These are phyloP conservation scores for Euryodendron excelsum DNA, from an alignment of 148 eudicot genomes.

Conservation along the genomic window DNA sequence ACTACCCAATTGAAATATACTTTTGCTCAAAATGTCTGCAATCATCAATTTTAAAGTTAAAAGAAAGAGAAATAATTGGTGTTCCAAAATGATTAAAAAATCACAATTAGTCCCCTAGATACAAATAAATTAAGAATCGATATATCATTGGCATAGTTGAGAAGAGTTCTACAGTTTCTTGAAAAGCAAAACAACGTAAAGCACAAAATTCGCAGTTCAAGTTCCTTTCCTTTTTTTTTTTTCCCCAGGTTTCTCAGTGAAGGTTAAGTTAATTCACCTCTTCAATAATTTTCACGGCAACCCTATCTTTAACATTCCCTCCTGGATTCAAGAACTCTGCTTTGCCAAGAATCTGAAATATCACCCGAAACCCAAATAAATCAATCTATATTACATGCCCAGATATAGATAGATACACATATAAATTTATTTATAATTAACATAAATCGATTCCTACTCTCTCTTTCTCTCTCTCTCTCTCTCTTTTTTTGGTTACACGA, in stretches of 20 bases:
- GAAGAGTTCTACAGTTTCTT: background rate
- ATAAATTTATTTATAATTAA: too few species aligned
- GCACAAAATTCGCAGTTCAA: background rate
- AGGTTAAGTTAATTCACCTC: conserved; percentile 47
- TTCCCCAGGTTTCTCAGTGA: background rate
- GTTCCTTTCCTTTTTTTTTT: background rate
- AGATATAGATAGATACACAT: too few species aligned
- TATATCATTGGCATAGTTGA: background rate
- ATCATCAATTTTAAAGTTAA: background rate
- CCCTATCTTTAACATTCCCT: conserved; percentile 93
- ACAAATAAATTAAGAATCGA: background rate
- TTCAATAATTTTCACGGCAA: conserved; percentile 85
- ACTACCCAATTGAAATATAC: background rate
- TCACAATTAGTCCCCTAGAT: background rate
- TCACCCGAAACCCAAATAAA: background rate
- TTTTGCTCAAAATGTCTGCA: background rate
- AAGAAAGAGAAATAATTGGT: conserved; percentile 1
- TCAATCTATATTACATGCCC: too few species aligned
- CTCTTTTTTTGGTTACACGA: too few species aligned
- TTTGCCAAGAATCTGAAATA: conserved; percentile 79
- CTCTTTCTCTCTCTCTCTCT: too few species aligned
- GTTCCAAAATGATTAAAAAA: background rate
- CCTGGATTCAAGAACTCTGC: conserved; percentile 97
- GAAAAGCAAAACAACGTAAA: background rate
- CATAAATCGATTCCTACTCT: too few species aligned